Base-by-base conservation (phyloP, 2,329 filamentous ascomycete genomes). In the Cladosporium halotolerans region DNA sequence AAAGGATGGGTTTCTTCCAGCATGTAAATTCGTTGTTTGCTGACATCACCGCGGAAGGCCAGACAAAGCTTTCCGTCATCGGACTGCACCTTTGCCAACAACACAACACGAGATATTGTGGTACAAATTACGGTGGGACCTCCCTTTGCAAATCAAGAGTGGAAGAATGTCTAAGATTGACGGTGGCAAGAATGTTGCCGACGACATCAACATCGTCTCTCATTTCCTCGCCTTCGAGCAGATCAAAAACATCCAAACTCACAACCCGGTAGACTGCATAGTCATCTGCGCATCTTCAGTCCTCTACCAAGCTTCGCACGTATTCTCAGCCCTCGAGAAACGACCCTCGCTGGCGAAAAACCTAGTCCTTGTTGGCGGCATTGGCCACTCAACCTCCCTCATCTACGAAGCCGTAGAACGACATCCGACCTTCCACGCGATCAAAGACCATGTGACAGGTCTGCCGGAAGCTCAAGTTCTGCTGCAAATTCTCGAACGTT, bases 321-420 rank as follows among this genome's bases (percentile, higher is more conserved):
- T 74, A 23, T 74, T 74, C 59, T 41, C 50, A 8, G 56, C 60
- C 4, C 60, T 74, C 3, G 54, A 68, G 56, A 31, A 49, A 9
- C 60, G 57, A 4, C 67, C 70, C 1, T 31, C 52, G 4, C 52
- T 70, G 6, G 64, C 70, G 2, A 67, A 64, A 50, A 67, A 61
- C 64, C 54, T 76, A 2, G 68, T 76, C 1, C 61, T 76, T 0
- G 74, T 72, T 43, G 74, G 73, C 14, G 74, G 74, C 8, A 70
- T 73, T 18, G 73, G 74, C 2, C 74, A 77, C 57, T 75, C 72
- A 1, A 77, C 74, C 4, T 54, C 64, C 10, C 66, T 69, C 13
- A 64, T 77, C 4, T 75, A 75, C 55, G 65, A 70, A 3, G 70
- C 73, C 3, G 64, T 76, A 1, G 62, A 61, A 6, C 54, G 55